These are phyloP conservation scores for Candida sanyaensis DNA, from an alignment of 1,139 yeast species.

Conservation along the genomic window DNA sequence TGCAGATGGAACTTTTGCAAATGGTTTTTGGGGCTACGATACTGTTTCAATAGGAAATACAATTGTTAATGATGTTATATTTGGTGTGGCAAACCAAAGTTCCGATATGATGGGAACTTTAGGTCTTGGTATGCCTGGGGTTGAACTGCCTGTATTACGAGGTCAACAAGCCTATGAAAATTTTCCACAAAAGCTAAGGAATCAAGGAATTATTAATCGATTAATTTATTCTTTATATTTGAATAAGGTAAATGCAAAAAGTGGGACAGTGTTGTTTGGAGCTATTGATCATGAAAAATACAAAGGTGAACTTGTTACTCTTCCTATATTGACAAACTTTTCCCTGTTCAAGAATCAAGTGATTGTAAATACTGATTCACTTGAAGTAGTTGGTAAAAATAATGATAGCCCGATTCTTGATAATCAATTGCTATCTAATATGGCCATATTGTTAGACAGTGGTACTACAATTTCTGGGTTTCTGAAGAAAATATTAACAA, in stretches of 20 bases:
- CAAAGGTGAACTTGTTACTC: constrained; percentile 15
- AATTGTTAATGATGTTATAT: constrained; percentile 21
- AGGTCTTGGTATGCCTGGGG: constrained; percentile 21
- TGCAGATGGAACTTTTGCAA: constrained; percentile 26
- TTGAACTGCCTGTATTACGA: constrained; percentile 6
- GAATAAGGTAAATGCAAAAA: constrained; percentile 18
- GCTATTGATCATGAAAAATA: constrained; percentile 30
- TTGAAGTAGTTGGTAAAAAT: background rate
- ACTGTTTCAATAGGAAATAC: constrained; percentile 15
- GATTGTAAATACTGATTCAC: background rate
- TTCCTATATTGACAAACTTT: background rate
- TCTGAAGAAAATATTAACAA: background rate
- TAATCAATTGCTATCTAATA: background rate
- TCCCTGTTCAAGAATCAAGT: background rate
- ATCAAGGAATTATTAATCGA: constrained; percentile 49
- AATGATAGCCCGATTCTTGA: background rate
- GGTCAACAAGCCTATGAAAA: constrained; percentile 24
- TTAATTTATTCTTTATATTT: constrained; percentile 37
- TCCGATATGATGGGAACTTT: constrained; percentile 16
- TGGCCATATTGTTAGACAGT: background rate
- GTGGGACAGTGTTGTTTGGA: constrained; percentile 29
- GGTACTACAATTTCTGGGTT: background rate
- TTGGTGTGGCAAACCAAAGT: constrained; percentile 18
- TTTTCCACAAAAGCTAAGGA: constrained; percentile 29
- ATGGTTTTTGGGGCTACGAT: constrained; percentile 60